Base-by-base conservation (phyloP, 192 early-diverging fungal genomes). In the Thamnidium elegans region DNA sequence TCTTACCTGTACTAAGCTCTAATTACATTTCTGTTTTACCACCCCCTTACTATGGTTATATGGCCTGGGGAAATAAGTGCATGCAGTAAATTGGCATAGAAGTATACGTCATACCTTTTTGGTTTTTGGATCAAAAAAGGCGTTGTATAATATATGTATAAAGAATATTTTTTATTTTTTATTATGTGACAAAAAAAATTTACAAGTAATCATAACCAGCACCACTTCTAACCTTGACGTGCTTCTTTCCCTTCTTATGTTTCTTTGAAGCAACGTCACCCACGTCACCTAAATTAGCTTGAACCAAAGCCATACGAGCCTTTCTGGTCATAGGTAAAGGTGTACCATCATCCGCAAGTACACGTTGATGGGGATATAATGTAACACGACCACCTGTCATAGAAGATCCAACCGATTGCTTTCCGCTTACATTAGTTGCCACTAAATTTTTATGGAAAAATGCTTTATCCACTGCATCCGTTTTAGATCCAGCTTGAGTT, bases 211-310 rank as follows among this genome's bases (percentile, higher is more conserved):
- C 78, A 54, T 79, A 74, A 55, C 85, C 86, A 60, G 75, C 78
- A 36, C 81, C 87, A 67, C 81, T 86, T 58, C 92, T 84, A 72
- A 82, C 72, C 76, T 95, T 95, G 34, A 80, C 79, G 51, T 86
- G 69, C 79, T 87, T 89, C 76, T 84, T 91, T 43, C 85, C 87
- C 81, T 92, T 93, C 81, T 89, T 86, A 50, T 87, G 80, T 72
- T 84, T 83, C 70, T 87, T 89, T 34, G 54, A 55, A 10, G 68
- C 66, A 3, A 66, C 78, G 14, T 65, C 68, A 21, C 77, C 70
- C 62, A 70, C 73, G 34, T 66, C 63, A 3, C n/a, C 58, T 21
- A 52, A 26, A 48, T 21, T 13, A 58, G 64, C 70, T 55, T 68
- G 39, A 39, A 69, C 74, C 45, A 56, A 58, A 65, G 69, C 55